Base-by-base conservation (phyloP, 805 yeast species). In the Cyberlindnera amylophila region DNA sequence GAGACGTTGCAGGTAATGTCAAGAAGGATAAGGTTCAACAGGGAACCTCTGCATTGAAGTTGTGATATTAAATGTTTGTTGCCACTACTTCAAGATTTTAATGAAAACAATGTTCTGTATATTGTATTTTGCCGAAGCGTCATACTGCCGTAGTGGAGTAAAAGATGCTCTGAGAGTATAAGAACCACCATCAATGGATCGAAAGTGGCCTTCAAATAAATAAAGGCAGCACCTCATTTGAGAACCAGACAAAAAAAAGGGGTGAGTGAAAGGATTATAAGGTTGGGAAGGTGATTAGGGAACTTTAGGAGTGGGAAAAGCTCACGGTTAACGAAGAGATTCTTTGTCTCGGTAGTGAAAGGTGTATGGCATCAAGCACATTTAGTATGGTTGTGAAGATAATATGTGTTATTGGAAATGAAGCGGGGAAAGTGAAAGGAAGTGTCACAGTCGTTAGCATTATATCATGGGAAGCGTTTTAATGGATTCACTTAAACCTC, bases 1-100 rank as follows among this genome's bases (percentile, higher is more conserved):
- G 81, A 41, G 93, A 86, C 61, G 72, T 82, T 46, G 74, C 71
- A 49, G 96, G 96, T 59, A 77, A 82, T 44, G 61, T 73, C 37
- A 77, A 77, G 54, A 77, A 71, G 57, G 69, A 70, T 13, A 57
- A 60, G 34, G 50, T 28, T 1, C 49, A 46, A 27, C 50, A 53
- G 47, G 61, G 56, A 13, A 35, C 55, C 9, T 42, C 55, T 18
- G 42, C 49, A 7, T 44, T 58, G 38, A 58, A 57, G 38, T 44
- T 57, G 35, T 50, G 39, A 46, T 16, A 13, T 32, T 18, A 17
- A 16, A n/a, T 8, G 16, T 21, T 21, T 9, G 24, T 21, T 21
- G 24, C 24, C 24, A 21, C 24, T 21, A 21, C 24, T 21, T 27
- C 13, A 12, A 27, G 14, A 27, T 27, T 13, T 27, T 12, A 17